phyloP scores from a whole-genome alignment of 208 protist species.

The Wallacemonas sp. region DNA sequence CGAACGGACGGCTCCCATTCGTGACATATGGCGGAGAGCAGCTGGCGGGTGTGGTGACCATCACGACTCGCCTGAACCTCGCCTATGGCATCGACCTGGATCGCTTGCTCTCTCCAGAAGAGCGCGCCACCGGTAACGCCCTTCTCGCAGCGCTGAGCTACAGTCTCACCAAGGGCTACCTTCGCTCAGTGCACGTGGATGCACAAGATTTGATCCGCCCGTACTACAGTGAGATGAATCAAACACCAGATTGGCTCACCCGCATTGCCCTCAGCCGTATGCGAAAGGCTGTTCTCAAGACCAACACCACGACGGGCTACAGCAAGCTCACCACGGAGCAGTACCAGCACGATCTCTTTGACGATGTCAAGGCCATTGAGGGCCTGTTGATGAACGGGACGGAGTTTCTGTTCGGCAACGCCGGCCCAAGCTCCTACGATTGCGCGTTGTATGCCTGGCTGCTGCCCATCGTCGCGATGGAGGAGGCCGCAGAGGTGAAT shows the following conservation, averaged over 20 bases:
- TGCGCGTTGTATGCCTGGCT: slow-evolving; percentile 69
- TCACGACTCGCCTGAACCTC: slow-evolving; percentile 42
- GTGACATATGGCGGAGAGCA: slow-evolving; percentile 36
- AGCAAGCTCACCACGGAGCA: slow-evolving; percentile 43
- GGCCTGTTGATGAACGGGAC: slow-evolving; percentile 33
- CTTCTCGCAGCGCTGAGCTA: slow-evolving; percentile 43
- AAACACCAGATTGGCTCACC: slow-evolving; percentile 30
- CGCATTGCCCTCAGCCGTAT: slow-evolving; percentile 34
- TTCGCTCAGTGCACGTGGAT: slow-evolving; percentile 45
- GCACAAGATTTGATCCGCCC: slow-evolving; percentile 28
- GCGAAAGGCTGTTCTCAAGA: slow-evolving; percentile 19
- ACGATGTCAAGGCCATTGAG: slow-evolving; percentile 56
- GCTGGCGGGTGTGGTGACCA: slow-evolving; percentile 26
- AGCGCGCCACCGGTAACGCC: slow-evolving; percentile 41
- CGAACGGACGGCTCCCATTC: slow-evolving; percentile 45
- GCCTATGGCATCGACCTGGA: slow-evolving; percentile 49
- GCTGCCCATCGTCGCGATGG: slow-evolving; percentile 53
- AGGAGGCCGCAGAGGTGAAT: slow-evolving; percentile 37
- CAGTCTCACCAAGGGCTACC: slow-evolving; percentile 41
- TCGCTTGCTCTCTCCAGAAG: slow-evolving; percentile 28
- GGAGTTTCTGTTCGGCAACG: slow-evolving; percentile 43
- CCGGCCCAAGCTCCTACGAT: slow-evolving; percentile 51
- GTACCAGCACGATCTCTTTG: slow-evolving; percentile 43
- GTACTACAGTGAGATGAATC: slow-evolving; percentile 39
- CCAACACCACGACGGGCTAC: slow-evolving; percentile 32